phyloP scores from a whole-genome alignment of 192 early-diverging fungal species.

The Backusella westeae region DNA sequence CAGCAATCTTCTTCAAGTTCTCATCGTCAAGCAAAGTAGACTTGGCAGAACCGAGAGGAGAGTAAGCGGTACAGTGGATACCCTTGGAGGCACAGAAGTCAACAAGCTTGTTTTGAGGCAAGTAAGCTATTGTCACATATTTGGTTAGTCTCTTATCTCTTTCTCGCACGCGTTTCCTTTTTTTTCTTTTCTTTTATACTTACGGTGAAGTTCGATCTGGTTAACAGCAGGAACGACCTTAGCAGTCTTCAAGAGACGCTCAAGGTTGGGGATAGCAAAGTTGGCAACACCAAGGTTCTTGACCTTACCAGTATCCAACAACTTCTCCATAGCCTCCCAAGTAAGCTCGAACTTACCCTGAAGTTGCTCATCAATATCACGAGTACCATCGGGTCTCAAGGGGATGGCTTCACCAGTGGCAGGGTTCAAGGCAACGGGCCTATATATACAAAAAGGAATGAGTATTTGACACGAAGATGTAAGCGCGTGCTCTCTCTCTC shows the following conservation, averaged over 20 bases:
- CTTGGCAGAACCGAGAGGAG: slow-evolving; percentile 65
- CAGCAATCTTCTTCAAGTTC: slow-evolving; percentile 64
- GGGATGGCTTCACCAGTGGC: slow-evolving; percentile 26
- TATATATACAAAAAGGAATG: background rate
- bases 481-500: background rate
- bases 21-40: slow-evolving; percentile 23
- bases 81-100: slow-evolving; percentile 67
- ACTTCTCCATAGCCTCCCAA: slow-evolving; percentile 80
- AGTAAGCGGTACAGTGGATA: slow-evolving; percentile 81
- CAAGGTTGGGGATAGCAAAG: slow-evolving; percentile 59
- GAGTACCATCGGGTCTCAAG: slow-evolving; percentile 30
- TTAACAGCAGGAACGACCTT: slow-evolving; percentile 78
- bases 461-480: background rate
- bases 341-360: slow-evolving; percentile 67
- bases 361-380: slow-evolving; percentile 27
- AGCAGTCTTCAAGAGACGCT: slow-evolving; percentile 62
- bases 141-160: background rate
- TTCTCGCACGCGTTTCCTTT: background rate
- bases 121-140: slow-evolving; percentile 17
- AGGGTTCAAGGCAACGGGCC: slow-evolving; percentile 35
- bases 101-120: slow-evolving; percentile 60
- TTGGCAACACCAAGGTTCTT: slow-evolving; percentile 88
- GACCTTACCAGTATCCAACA: slow-evolving; percentile 68
- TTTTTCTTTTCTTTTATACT: background rate
- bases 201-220: slow-evolving; percentile 50